Evolutionary conservation across 2,329 filamentous ascomycete species (phyloP).

Genomic region (Fusarium mundagurra): DNA sequence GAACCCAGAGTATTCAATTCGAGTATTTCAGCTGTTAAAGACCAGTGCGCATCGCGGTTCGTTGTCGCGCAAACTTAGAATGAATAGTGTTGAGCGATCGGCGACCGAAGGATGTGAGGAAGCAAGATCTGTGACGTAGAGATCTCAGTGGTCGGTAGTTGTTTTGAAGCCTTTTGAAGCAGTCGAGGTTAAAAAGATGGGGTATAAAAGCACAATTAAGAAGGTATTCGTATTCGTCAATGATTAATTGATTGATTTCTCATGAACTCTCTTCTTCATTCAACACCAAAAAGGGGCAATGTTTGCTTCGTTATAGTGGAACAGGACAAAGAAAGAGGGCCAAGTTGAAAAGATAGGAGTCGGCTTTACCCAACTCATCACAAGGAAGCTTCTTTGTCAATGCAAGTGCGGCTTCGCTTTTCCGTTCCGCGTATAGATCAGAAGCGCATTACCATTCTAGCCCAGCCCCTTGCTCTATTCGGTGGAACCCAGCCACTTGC

Average conservation of each 20-base stretch:
- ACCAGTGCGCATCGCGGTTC: conserved; percentile 42
- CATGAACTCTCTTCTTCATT: conserved; percentile 25
- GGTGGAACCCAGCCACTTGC: neutral
- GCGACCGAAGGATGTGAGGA: conserved; percentile 7
- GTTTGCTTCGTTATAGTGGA: conserved; percentile 14
- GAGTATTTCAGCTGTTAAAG: conserved; percentile 29
- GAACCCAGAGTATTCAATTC: conserved; percentile 21
- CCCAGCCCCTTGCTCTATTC: conserved; percentile 10
- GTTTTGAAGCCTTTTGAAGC: conserved; percentile 12
- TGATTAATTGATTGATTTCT: conserved; percentile 9
- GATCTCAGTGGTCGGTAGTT: neutral
- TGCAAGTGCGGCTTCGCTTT: conserved; percentile 21
- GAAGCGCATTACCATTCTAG: neutral
- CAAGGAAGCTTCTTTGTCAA: conserved; percentile 24
- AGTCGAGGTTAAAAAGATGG: conserved; percentile 27
- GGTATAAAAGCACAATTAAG: conserved; percentile 20
- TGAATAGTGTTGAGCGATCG: conserved; percentile 1
- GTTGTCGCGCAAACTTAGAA: neutral
- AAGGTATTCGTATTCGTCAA: conserved; percentile 24
- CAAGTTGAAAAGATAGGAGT: conserved; percentile 33
- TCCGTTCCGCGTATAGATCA: conserved; percentile 24
- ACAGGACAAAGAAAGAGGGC: conserved; percentile 27
- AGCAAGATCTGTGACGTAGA: conserved; percentile 26
- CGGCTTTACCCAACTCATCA: conserved; percentile 26
- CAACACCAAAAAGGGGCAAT: conserved; percentile 33